These are phyloP conservation scores for Saccharomycopsis fermentans DNA, from an alignment of 805 yeast species.

Conservation along the genomic window DNA sequence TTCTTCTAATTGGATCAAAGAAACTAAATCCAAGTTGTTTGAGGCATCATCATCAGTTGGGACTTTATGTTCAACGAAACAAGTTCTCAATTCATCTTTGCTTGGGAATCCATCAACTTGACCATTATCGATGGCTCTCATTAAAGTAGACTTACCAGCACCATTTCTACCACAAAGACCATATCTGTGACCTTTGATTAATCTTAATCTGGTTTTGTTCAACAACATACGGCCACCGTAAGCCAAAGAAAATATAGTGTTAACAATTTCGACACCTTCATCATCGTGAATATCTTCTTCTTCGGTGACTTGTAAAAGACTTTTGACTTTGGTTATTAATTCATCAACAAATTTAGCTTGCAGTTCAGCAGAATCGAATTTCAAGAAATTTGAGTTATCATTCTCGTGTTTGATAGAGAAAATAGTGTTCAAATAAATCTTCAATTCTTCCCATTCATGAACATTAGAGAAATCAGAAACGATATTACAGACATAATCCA, in stretches of 20 bases:
- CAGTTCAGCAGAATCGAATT: slow-evolving; percentile 26
- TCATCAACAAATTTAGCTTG: slow-evolving; percentile 33
- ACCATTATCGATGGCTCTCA: slow-evolving; percentile 95
- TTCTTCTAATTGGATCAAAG: slow-evolving; percentile 83
- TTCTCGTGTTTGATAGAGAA: slow-evolving; percentile 26
- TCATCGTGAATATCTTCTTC: slow-evolving; percentile 50
- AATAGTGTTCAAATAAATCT: slow-evolving; percentile 39
- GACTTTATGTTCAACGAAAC: slow-evolving; percentile 93
- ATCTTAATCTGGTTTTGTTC: slow-evolving; percentile 81
- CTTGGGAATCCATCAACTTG: slow-evolving; percentile 97
- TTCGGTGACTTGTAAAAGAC: slow-evolving; percentile 42
- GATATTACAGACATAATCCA: slow-evolving; percentile 41
- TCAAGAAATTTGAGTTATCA: slow-evolving; percentile 15
- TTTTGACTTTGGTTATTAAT: slow-evolving; percentile 39
- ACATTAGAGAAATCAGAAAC: slow-evolving; percentile 59
- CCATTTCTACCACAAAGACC: slow-evolving; percentile 98
- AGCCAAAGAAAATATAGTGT: slow-evolving; percentile 90
- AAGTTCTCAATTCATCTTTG: slow-evolving; percentile 73
- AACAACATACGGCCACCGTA: slow-evolving; percentile 96
- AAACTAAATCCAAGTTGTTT: slow-evolving; percentile 78
- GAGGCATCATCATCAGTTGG: slow-evolving; percentile 66
- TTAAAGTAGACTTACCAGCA: slow-evolving; percentile 95
- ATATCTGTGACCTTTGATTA: slow-evolving; percentile 90
- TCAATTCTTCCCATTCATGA: slow-evolving; percentile 56
- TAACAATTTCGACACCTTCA: slow-evolving; percentile 85